phyloP scores from a whole-genome alignment of 2,329 filamentous ascomycete genomes.

The Colletotrichum viniferum region DNA sequence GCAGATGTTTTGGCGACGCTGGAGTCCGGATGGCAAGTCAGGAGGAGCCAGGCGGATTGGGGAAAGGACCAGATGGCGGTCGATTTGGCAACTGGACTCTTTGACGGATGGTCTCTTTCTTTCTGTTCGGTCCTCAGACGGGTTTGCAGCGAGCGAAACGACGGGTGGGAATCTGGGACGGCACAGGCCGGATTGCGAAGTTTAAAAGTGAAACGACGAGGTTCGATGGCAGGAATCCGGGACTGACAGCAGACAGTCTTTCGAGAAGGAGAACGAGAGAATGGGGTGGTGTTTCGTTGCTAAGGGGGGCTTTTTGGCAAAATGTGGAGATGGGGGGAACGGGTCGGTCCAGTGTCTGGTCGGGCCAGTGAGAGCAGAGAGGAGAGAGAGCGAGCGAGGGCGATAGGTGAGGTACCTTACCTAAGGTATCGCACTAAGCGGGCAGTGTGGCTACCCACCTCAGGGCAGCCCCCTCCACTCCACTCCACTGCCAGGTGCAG shows the following conservation, averaged over 20 bases:
- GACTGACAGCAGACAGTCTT: constrained; percentile 22
- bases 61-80: not conserved
- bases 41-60: not conserved
- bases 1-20: not conserved
- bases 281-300: constrained; percentile 23
- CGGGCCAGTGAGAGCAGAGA: not conserved
- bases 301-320: constrained; percentile 21
- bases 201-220: constrained; percentile 23
- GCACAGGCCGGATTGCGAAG: constrained; percentile 22
- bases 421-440: not conserved
- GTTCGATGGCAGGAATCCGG: constrained; percentile 21
- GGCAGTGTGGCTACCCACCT: not conserved
- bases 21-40: constrained; percentile 4
- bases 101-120: not conserved
- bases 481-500: not conserved
- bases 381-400: constrained; percentile 17
- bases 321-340: constrained; percentile 22
- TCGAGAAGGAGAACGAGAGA: constrained; percentile 21
- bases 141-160: constrained; percentile 17
- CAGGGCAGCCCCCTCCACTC: not conserved
- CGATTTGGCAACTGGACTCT: not conserved
- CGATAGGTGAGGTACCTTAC: not conserved
- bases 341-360: constrained; percentile 9
- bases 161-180: constrained; percentile 18
- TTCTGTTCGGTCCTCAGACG: not conserved